Evolutionary conservation across 2,329 filamentous ascomycete species (phyloP).

Genomic region (Chaetomiaceae sp.): DNA sequence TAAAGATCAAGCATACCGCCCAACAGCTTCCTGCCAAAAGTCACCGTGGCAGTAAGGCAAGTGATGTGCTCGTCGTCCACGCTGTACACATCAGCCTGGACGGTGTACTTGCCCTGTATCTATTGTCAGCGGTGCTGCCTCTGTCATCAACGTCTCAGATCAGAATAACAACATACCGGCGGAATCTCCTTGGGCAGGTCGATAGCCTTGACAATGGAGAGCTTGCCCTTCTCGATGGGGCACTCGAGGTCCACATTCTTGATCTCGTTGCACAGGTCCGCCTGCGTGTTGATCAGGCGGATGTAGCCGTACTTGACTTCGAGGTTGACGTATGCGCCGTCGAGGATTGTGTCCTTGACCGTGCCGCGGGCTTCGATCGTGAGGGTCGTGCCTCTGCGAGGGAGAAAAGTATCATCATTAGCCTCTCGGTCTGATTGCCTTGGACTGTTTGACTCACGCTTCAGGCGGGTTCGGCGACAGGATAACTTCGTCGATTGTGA

Average conservation of each 20-base stretch:
- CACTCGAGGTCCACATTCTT: constrained; percentile 84
- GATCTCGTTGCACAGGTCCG: constrained; percentile 85
- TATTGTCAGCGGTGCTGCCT: too few species aligned
- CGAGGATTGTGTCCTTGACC: constrained; percentile 65
- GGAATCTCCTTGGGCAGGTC: constrained; percentile 83
- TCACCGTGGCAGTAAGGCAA: constrained; percentile 73
- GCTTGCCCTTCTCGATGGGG: constrained; percentile 74
- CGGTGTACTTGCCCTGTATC: constrained; percentile 77
- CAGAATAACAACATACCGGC: too few species aligned
- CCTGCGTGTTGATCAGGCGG: constrained; percentile 72
- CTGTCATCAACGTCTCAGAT: too few species aligned
- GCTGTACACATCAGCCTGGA: constrained; percentile 79
- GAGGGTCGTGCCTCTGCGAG: constrained; percentile 66
- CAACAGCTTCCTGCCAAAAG: constrained; percentile 47
- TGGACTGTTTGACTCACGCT: too few species aligned
- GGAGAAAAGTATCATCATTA: background rate
- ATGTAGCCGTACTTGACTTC: constrained; percentile 94
- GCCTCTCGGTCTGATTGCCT: too few species aligned
- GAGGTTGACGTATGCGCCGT: constrained; percentile 77
- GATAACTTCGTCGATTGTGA: constrained; percentile 75
- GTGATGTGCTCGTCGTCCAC: constrained; percentile 71
- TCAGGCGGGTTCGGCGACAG: constrained; percentile 79
- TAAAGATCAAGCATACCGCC: constrained; percentile 38
- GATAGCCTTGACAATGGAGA: constrained; percentile 73
- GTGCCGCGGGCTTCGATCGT: constrained; percentile 72